These are phyloP conservation scores for Venturia aucupariae DNA, from an alignment of 2,329 filamentous ascomycete species.

Conservation along the genomic window DNA sequence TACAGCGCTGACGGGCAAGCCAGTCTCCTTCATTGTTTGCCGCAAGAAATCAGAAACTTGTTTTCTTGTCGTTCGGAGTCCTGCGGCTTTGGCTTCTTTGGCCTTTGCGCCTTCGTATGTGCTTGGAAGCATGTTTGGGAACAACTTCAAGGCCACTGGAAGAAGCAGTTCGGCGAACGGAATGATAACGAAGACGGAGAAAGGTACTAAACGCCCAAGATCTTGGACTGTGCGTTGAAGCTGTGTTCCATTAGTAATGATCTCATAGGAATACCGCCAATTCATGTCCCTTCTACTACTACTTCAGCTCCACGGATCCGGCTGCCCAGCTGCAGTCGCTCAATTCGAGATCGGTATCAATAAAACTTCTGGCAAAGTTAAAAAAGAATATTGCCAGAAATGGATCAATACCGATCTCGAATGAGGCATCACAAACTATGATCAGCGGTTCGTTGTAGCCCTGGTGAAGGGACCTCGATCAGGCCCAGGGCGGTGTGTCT, in stretches of 20 bases:
- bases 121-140: constrained; percentile 94
- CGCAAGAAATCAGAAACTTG: constrained; percentile 88
- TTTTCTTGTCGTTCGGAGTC: constrained; percentile 76
- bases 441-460: no score
- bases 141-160: constrained; percentile 83
- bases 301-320: no score
- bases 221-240: constrained; percentile 89
- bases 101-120: constrained; percentile 90
- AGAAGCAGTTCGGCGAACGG: constrained; percentile 91
- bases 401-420: no score
- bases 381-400: no score
- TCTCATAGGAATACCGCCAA: background rate
- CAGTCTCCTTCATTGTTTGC: constrained; percentile 84
- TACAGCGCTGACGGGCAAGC: constrained; percentile 72
- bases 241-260: constrained; percentile 25
- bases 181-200: constrained; percentile 94
- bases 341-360: no score
- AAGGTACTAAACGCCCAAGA: constrained; percentile 83
- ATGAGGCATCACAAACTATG: no score
- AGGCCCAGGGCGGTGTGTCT: background rate
- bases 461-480: no score
- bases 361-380: no score
- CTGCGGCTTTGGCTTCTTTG: constrained; percentile 78
- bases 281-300: no score
- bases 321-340: no score